Evolutionary conservation across 2,329 filamentous ascomycete species (phyloP).

Genomic region (Talaromyces pinophilus): DNA sequence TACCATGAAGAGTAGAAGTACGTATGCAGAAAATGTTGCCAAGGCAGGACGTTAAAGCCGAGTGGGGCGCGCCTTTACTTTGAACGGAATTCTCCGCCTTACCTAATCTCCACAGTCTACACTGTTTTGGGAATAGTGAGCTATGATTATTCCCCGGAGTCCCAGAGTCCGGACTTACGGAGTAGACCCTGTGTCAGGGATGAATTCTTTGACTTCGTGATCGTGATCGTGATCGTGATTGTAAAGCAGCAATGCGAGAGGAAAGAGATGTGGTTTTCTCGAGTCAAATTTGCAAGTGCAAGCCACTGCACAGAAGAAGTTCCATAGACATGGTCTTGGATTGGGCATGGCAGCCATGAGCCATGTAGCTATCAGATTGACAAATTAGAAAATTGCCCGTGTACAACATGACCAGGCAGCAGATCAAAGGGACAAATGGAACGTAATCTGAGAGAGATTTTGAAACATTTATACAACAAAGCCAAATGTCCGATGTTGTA

Average conservation of each 20-base stretch:
- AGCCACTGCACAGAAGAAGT: not conserved
- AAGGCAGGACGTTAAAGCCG: not conserved
- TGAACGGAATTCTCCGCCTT: not conserved
- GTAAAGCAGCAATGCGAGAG: not conserved
- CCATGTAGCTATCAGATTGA: not conserved
- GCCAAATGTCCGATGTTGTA: not conserved
- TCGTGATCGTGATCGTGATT: not conserved
- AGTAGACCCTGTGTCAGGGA: not conserved
- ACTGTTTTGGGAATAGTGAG: not conserved
- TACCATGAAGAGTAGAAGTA: not conserved
- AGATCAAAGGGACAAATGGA: not conserved
- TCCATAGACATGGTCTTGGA: not conserved
- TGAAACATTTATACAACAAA: slow-evolving; percentile 1
- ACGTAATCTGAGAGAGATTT: not conserved
- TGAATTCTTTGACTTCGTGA: not conserved
- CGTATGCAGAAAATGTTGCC: too few relatives aligned
- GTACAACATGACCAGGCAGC: not conserved
- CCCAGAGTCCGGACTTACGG: too few relatives aligned
- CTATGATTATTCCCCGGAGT: not conserved
- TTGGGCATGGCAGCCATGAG: slow-evolving; percentile 3
- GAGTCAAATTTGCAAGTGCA: not conserved
- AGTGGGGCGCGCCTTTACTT: not conserved
- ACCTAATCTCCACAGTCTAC: not conserved
- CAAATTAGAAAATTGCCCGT: slow-evolving; percentile 2
- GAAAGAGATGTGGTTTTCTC: not conserved